Evolutionary conservation across 129 eudicot species (phyloP), one percentile per base, ranked within the genome.

Genomic region (Artemisia argyi): DNA sequence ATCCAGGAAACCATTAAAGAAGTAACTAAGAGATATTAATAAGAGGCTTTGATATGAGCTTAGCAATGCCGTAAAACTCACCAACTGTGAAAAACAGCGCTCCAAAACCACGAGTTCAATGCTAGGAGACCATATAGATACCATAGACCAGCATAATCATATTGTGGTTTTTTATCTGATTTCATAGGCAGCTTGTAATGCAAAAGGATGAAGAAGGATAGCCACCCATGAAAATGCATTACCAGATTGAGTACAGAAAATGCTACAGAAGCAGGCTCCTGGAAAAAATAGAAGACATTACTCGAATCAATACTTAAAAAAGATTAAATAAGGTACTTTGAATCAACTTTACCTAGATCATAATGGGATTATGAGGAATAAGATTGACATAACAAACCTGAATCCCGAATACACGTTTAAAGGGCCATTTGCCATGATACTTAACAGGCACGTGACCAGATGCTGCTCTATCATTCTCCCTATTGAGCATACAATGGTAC

Each of bases 401-500:
- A 20, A 92, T 78, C 51, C 96, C 89, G 53, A 28, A 86, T 24
- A 88, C 76, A 63, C 97, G 89, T 58, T 66, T 80, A 81, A 89
- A 86, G 19, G 97, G 96, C 96, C 97, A 92, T 85, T 92, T 92
- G 47, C 97, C 97, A 77, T 92, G 98, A 80, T 92, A 92, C 63
- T 89, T 92, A 35, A 89, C 91, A 75, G 96, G 91, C 68, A 44
- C 74, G 5, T 73, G 85, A 53, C 91, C 96, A 69, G 72, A 78
- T 66, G 76, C 71, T 73, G 87, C 86, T 82, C 91, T 81, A 60
- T 79, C 85, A 63, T 69, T 78, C 78, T 92, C 98, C 79, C 86
- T 83, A 28, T 78, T 70, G 11, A 83, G 71, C 98, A 92, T 92
- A 79, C 98, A 92, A 73, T 87, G 83, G 79, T 92, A 89, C 54